Evolutionary conservation across 352 stramenopile genomes (phyloP), one percentile per base, ranked within the genome.

Genomic region (Pythium dissimile): DNA sequence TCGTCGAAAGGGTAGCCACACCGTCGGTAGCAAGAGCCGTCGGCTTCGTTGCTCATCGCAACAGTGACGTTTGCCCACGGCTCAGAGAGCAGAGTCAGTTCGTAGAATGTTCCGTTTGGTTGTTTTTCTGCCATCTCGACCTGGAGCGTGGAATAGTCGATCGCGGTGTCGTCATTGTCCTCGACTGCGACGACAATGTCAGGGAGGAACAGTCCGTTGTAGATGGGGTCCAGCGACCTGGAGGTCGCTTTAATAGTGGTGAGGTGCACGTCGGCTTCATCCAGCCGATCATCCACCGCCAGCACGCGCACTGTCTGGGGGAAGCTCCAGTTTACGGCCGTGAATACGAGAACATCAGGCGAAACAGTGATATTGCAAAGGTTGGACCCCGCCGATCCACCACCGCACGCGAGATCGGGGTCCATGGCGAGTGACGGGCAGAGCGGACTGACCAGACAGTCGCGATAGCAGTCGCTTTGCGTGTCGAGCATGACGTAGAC

Each of bases 61-160:
- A 92, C 74, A 1, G 80, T 90, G 11, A 92, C 80, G 28, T 86
- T 82, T 1, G 77, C 69, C 63, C 77, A 92, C 2, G 80, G 83
- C 44, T 92, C 83, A 0, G 76, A 88, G 16, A 64, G 21, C 0
- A 92, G 50, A 15, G 68, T 52, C 23, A 92, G 67, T 0, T 64
- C 64, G 52, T 92, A 92, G 15, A 54, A 32, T 1, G 61, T 70
- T 0, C 46, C 43, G 8, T n/a, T 51, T 0, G 42, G 1, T 7
- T 42, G 32, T 3, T 71, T 84, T 52, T 90, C 80, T 0, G 55
- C 54, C 12, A 90, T 52, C 1, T 61, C 26, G 1, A 88, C 59
- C 6, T 67, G 34, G 16, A 74, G 69, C 1, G 54, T 66, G 1
- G 83, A 92, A 46, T 88, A 86, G 4, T 53, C 3, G 26, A 89